Evolutionary conservation across 768 basidiomycete species (phyloP).

Genomic region (Pisolithus marmoratus): DNA sequence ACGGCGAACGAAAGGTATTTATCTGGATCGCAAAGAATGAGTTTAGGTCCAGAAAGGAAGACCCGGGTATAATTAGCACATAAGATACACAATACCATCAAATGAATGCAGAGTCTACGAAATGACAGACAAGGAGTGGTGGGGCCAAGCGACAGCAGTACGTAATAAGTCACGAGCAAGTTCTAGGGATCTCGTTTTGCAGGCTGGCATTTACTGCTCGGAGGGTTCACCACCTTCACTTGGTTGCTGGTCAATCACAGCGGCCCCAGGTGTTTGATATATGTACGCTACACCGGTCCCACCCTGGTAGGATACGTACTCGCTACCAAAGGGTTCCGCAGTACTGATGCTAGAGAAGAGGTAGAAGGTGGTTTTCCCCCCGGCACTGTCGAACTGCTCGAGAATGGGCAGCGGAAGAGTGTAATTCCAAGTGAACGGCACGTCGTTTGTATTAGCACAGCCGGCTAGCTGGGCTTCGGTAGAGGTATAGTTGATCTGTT

Average conservation of each 20-base stretch:
- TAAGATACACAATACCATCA: too few species aligned
- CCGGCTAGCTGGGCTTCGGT: constrained; percentile 6
- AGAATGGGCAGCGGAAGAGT: background rate
- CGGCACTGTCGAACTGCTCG: constrained; percentile 4
- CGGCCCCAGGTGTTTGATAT: constrained; percentile 2
- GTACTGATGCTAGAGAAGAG: background rate
- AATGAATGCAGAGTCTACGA: too few species aligned
- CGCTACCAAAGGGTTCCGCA: background rate
- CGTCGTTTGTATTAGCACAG: background rate
- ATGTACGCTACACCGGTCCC: constrained; percentile 3
- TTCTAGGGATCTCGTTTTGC: too few species aligned
- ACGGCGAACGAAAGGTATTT: too few species aligned
- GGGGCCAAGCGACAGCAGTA: too few species aligned
- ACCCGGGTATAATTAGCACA: too few species aligned
- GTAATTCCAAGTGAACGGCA: constrained; percentile 8
- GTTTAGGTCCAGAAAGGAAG: too few species aligned
- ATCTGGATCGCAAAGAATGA: too few species aligned
- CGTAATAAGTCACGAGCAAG: too few species aligned
- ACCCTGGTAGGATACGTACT: background rate
- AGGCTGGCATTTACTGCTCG: too few species aligned
- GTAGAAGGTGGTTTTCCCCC: constrained; percentile 5
- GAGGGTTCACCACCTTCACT: constrained; percentile 1
- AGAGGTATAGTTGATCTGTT: background rate
- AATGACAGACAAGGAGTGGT: too few species aligned
- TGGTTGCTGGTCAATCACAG: background rate